Conservation (phyloP, 2,329 filamentous ascomycete genomes). For the Sporothrix mexicana region DNA sequence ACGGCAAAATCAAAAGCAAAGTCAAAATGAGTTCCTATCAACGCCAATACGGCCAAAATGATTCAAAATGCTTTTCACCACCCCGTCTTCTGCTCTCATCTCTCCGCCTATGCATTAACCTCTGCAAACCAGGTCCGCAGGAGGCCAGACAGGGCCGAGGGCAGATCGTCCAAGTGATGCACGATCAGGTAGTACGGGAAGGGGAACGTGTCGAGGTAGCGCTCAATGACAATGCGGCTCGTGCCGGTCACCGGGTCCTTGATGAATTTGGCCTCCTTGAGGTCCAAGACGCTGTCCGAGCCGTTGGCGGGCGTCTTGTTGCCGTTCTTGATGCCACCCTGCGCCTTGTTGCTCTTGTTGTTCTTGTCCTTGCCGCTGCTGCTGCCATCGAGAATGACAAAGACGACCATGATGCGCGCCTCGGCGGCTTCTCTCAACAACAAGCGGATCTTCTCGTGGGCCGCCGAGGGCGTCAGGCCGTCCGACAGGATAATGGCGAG, state of each 20-base stretch:
- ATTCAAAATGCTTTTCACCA: neutral
- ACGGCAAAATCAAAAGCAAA: neutral
- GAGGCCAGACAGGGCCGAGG: conserved; percentile 82
- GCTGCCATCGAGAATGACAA: conserved; percentile 88
- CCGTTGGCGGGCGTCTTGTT: conserved; percentile 40
- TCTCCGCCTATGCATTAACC: conserved; percentile 54
- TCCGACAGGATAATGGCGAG: conserved; percentile 92
- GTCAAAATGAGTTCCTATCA: conserved; percentile 9
- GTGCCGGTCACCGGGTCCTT: conserved; percentile 62
- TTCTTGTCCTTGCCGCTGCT: conserved; percentile 41
- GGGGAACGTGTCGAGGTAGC: conserved; percentile 93
- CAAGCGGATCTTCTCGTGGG: conserved; percentile 81
- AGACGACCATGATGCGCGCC: conserved; percentile 96
- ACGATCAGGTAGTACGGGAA: conserved; percentile 98
- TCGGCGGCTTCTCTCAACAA: conserved; percentile 87
- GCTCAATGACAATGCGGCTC: conserved; percentile 77
- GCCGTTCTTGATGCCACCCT: conserved; percentile 37
- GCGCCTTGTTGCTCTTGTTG: conserved; percentile 41
- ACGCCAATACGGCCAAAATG: neutral
- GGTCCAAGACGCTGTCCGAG: conserved; percentile 79
- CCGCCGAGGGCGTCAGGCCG: conserved; percentile 80
- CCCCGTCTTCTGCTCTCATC: neutral
- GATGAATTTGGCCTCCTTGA: conserved; percentile 85
- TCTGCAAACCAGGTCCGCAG: conserved; percentile 95
- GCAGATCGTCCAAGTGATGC: conserved; percentile 87